Evolutionary conservation across 73 alveolate species (phyloP).

Genomic region (Blepharisma stoltei): DNA sequence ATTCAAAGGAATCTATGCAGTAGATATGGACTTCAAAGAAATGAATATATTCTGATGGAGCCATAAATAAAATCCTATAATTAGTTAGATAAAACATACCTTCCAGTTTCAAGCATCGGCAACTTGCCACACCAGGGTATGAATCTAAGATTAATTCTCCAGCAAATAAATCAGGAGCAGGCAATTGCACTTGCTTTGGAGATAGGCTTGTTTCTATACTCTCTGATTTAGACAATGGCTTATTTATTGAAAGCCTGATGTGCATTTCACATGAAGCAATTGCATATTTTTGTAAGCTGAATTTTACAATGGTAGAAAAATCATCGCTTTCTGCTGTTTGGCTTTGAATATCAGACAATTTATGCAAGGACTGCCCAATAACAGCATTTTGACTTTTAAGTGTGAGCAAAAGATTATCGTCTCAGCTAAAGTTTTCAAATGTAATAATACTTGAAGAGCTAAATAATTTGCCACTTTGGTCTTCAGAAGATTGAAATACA

Average conservation of each 20-base stretch:
- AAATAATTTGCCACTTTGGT: not conserved
- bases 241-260: not conserved
- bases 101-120: no score
- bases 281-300: no score
- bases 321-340: no score
- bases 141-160: no score
- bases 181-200: not conserved
- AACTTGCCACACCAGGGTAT: no score
- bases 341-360: no score
- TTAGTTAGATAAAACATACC: no score
- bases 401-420: not conserved
- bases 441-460: not conserved
- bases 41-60: not conserved
- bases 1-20: not conserved
- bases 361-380: no score
- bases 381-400: no score
- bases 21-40: not conserved
- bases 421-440: not conserved
- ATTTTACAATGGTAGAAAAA: no score
- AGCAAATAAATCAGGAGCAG: not conserved
- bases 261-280: not conserved
- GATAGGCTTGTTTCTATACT: not conserved
- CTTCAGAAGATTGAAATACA: not conserved
- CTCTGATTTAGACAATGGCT: not conserved
- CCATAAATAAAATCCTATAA: no score